phyloP scores from a whole-genome alignment of 176 grass and related monocot genomes.

The Aegilops sharonensis region DNA sequence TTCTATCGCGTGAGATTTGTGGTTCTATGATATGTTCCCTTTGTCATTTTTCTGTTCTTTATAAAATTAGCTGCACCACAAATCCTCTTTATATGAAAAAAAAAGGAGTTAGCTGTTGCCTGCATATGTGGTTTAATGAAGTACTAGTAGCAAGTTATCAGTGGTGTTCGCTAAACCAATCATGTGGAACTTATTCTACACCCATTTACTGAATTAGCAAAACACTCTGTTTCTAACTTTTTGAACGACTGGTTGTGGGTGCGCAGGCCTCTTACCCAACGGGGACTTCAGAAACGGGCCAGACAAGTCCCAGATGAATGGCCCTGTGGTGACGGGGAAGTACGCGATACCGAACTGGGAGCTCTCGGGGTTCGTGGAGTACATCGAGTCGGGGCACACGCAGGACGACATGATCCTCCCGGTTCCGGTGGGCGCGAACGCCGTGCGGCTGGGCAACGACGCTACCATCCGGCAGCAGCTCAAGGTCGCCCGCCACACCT shows the following conservation, averaged over 20 bases:
- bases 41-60: no score
- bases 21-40: not conserved
- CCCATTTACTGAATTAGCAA: not conserved
- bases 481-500: not conserved
- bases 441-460: conserved; percentile 61
- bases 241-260: not conserved
- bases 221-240: not conserved
- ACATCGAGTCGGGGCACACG: conserved; percentile 46
- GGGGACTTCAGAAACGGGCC: conserved; percentile 43
- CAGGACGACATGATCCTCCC: conserved; percentile 49
- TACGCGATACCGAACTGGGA: conserved; percentile 42
- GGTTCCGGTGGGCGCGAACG: conserved; percentile 36
- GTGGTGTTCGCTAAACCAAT: no score
- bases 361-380: conserved; percentile 52
- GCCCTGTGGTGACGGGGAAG: conserved; percentile 14
- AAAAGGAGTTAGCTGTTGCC: not conserved
- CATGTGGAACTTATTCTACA: not conserved
- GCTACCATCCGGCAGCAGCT: conserved; percentile 54
- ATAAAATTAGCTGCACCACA: no score
- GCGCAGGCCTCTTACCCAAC: conserved; percentile 40
- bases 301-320: conserved; percentile 28
- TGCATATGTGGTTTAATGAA: not conserved
- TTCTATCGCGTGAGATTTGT: not conserved
- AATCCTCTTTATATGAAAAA: no score
- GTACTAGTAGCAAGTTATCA: no score